Conservation (phyloP, 2,329 filamentous ascomycete species). For the Alternaria sp. region DNA sequence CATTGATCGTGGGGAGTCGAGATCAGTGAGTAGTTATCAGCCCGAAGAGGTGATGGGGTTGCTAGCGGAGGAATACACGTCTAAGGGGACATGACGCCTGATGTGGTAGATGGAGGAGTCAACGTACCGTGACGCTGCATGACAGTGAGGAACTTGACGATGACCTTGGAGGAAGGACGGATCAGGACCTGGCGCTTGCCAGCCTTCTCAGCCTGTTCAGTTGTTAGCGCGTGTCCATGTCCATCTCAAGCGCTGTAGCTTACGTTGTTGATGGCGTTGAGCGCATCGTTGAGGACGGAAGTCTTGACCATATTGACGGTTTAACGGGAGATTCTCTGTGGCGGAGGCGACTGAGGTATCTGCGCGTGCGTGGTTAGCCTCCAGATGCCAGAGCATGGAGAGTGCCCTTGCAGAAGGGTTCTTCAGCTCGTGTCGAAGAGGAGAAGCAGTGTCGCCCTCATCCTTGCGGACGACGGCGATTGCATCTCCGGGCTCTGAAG, state of each 20-base stretch:
- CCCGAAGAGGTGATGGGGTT: slow-evolving; percentile 66
- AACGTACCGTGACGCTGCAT: slow-evolving; percentile 99
- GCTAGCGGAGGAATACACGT: slow-evolving; percentile 6
- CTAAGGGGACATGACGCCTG: background rate
- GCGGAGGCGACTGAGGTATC: slow-evolving; percentile 66
- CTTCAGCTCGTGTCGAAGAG: slow-evolving; percentile 67
- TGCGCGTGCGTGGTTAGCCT: slow-evolving; percentile 62
- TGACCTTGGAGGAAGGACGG: slow-evolving; percentile 98
- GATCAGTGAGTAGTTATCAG: slow-evolving; percentile 99
- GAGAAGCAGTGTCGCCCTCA: slow-evolving; percentile 55
- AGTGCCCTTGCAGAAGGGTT: slow-evolving; percentile 71
- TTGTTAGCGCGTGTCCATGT: background rate
- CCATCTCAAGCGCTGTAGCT: background rate
- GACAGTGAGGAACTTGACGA: slow-evolving; percentile 98
- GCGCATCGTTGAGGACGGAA: slow-evolving; percentile 98
- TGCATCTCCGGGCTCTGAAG: slow-evolving; percentile 59
- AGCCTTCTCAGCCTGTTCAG: slow-evolving; percentile 79
- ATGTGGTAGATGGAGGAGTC: slow-evolving; percentile 15
- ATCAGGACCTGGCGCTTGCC: slow-evolving; percentile 99
- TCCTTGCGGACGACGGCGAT: slow-evolving; percentile 44
- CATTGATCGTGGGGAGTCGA: slow-evolving; percentile 83
- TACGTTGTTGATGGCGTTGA: slow-evolving; percentile 98
- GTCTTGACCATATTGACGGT: slow-evolving; percentile 96
- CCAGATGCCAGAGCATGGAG: slow-evolving; percentile 70
- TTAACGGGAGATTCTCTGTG: slow-evolving; percentile 82